A percentile compares a stretch with the other conserved stretches of the same genome.
These are phyloP conservation scores for Pascua guehoae DNA, from an alignment of 1,284 basidiomycete species.

Conservation along the genomic window DNA sequence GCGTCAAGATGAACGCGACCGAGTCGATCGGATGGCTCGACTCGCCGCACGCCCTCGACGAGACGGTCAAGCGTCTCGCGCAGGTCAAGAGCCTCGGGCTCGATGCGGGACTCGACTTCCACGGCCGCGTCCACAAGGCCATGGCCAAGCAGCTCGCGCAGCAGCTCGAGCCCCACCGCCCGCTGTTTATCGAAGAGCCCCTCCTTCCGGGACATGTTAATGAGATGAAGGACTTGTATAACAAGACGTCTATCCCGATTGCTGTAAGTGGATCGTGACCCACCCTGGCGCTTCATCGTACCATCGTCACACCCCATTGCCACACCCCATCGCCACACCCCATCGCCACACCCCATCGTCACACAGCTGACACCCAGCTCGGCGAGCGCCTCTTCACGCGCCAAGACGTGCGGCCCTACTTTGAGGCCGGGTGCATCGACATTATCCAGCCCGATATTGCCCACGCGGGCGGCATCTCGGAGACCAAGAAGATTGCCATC, in stretches of 20 bases:
- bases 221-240: conserved; percentile 52
- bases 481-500: conserved; percentile 64
- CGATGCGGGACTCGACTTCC: conserved; percentile 59
- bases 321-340: not conserved
- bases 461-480: conserved; percentile 62
- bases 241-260: conserved; percentile 52
- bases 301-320: not conserved
- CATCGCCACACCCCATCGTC: not conserved
- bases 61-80: conserved; percentile 61
- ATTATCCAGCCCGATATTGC: conserved; percentile 71
- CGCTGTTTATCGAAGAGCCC: conserved; percentile 73
- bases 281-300: too few species aligned
- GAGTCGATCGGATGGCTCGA: conserved; percentile 52
- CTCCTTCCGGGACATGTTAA: conserved; percentile 56
- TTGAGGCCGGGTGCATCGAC: conserved; percentile 61
- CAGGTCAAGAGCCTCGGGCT: conserved; percentile 62
- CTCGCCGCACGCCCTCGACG: conserved; percentile 56
- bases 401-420: conserved; percentile 65
- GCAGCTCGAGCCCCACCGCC: conserved; percentile 62
- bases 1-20: conserved; percentile 64
- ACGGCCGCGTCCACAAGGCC: conserved; percentile 61
- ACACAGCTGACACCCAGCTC: conserved; percentile 41
- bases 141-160: conserved; percentile 74
- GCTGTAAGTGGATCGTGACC: conserved; percentile 44
- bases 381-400: conserved; percentile 69